Percentiles rank a stretch among this genome's conserved stretches.
These are phyloP conservation scores for Bruguiera sexangula DNA, from an alignment of 345 rosid species.

Conservation along the genomic window DNA sequence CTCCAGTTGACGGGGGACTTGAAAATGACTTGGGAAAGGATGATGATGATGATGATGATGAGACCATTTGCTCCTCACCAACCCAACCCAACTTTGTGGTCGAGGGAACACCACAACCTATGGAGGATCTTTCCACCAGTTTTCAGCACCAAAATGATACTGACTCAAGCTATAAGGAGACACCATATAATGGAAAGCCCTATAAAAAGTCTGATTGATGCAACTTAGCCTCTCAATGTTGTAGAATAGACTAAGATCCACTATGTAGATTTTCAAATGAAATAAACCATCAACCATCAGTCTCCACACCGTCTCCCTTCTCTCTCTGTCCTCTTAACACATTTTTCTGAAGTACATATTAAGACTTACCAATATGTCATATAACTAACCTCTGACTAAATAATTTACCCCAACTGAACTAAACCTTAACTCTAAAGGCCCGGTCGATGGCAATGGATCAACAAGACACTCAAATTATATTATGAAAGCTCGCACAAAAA, in stretches of 20 bases:
- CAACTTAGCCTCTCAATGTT: conserved; percentile 2
- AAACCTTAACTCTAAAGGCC: too few relatives aligned
- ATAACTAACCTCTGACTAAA: too few relatives aligned
- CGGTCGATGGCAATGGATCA: too few relatives aligned
- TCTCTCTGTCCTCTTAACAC: too few relatives aligned
- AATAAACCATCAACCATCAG: neutral
- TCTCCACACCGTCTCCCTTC: too few relatives aligned
- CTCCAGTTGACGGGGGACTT: conserved; percentile 7
- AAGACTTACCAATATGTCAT: too few relatives aligned
- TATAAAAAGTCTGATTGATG: conserved; percentile 20
- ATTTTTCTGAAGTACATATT: too few relatives aligned
- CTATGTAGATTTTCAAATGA: neutral
- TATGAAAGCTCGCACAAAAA: too few relatives aligned
- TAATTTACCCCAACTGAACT: too few relatives aligned
- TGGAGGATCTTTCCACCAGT: conserved; percentile 1
- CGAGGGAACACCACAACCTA: neutral
- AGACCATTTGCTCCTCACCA: conserved; percentile 33
- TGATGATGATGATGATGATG: conserved; percentile 26
- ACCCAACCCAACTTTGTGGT: conserved; percentile 25
- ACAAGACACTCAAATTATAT: too few relatives aligned
- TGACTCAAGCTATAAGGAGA: neutral
- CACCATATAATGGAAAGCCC: neutral
- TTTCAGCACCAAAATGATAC: neutral
- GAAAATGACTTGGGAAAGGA: conserved; percentile 13
- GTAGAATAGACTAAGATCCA: conserved; percentile 3